These are phyloP conservation scores for Entamoeba moshkovskii DNA, from an alignment of 208 protist genomes.

Conservation along the genomic window DNA sequence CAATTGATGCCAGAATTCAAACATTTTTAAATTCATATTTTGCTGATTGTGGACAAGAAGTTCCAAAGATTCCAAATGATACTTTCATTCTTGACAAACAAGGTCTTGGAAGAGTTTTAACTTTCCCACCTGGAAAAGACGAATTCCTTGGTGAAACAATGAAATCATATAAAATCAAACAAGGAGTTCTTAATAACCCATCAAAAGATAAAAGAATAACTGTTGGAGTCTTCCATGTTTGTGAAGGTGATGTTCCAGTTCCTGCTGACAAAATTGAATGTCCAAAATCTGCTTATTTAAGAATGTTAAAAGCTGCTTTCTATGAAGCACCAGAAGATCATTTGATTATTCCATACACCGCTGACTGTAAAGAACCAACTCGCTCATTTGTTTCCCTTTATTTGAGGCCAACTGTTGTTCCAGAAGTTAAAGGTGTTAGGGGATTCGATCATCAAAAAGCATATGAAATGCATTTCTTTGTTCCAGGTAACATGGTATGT, in stretches of 20 bases:
- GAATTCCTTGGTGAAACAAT: conserved; percentile 19
- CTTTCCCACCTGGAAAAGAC: conserved; percentile 21
- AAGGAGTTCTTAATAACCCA: conserved; percentile 42
- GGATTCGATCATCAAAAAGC: conserved; percentile 8
- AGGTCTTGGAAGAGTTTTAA: conserved; percentile 20
- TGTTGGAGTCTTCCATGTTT: conserved; percentile 40
- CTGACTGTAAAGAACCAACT: neutral
- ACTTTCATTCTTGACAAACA: conserved; percentile 26
- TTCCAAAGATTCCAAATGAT: neutral
- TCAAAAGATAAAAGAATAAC: conserved; percentile 36
- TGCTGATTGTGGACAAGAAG: neutral
- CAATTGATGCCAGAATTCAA: neutral
- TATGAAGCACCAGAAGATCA: conserved; percentile 25
- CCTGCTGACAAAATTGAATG: conserved; percentile 35
- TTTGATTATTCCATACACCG: conserved; percentile 29
- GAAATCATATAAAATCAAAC: conserved; percentile 22
- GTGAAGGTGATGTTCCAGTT: conserved; percentile 25
- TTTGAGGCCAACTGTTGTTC: conserved; percentile 27
- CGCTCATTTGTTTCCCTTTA: conserved; percentile 20
- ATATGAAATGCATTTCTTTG: conserved; percentile 34
- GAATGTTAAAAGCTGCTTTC: conserved; percentile 16
- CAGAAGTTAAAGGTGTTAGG: conserved; percentile 24
- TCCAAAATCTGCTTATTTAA: conserved; percentile 11
- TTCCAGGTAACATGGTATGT: conserved; percentile 27
- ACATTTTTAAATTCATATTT: neutral